Conservation (phyloP, 331 rosid species). For the Quercus phellos region DNA sequence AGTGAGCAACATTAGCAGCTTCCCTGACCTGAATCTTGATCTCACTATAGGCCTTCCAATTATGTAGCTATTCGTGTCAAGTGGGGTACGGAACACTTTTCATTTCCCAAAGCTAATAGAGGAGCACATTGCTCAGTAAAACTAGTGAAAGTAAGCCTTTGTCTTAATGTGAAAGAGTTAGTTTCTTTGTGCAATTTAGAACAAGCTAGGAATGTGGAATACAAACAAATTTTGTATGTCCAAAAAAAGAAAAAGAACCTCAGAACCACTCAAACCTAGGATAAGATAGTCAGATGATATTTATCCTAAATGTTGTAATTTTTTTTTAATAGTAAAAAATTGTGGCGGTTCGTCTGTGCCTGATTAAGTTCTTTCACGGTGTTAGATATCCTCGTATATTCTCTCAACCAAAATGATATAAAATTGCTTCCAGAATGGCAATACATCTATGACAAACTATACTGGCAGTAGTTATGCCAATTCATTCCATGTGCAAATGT, state of each 20-base stretch:
- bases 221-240: neutral
- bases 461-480: neutral
- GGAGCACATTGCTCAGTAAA: no score
- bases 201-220: neutral
- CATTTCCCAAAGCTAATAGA: no score
- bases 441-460: neutral
- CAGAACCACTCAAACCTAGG: no score
- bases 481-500: no score
- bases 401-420: no score
- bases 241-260: no score
- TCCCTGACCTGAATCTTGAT: conserved; percentile 37
- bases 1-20: conserved; percentile 15
- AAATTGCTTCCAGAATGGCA: neutral
- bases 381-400: no score
- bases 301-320: neutral
- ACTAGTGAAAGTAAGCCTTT: neutral
- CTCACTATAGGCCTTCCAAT: conserved; percentile 5
- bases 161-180: neutral
- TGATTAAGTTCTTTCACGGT: neutral
- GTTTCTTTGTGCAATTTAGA: neutral
- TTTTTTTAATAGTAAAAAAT: neutral
- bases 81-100: neutral
- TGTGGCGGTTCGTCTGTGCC: neutral
- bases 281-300: neutral
- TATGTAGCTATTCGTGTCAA: neutral